A percentile compares a stretch with the other conserved stretches of the same genome.
Evolutionary conservation across 176 grass and related monocot species (phyloP).

Genomic region (Pontederia paniculata): DNA sequence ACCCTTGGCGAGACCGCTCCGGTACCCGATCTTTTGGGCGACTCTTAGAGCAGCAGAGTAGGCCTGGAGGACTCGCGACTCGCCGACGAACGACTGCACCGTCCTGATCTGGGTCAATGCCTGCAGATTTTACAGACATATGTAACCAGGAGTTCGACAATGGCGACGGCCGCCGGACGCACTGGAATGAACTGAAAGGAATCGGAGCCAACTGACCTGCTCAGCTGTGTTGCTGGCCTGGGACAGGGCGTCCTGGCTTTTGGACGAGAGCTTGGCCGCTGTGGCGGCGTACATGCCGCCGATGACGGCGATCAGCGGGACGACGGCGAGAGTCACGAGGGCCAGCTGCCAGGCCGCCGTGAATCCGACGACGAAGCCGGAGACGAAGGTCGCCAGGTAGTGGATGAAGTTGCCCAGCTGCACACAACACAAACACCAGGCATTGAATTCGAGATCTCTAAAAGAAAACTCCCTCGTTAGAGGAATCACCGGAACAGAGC

Average conservation of each 20-base stretch:
- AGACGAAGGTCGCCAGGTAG: conserved; percentile 85
- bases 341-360: conserved; percentile 77
- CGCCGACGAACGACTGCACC: conserved; percentile 76
- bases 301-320: conserved; percentile 77
- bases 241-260: conserved; percentile 76
- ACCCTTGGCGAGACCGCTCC: conserved; percentile 80
- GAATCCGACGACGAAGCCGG: conserved; percentile 72
- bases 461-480: background rate
- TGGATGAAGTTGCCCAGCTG: conserved; percentile 98
- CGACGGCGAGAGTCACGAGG: conserved; percentile 78
- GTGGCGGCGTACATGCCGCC: conserved; percentile 76
- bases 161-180: no score
- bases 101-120: conserved; percentile 74
- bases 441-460: background rate
- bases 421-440: background rate
- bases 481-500: background rate
- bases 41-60: conserved; percentile 65
- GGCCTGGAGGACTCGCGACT: conserved; percentile 60
- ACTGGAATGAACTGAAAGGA: background rate
- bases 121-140: conserved; percentile 12
- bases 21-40: conserved; percentile 80
- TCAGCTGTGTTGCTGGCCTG: conserved; percentile 81
- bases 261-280: conserved; percentile 62
- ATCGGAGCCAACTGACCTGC: conserved; percentile 27
- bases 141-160: no score